Percentiles rank a stretch among this genome's conserved stretches.
Evolutionary conservation across 2,329 filamentous ascomycete genomes (phyloP).

Genomic region (Harringtonia aguacate): DNA sequence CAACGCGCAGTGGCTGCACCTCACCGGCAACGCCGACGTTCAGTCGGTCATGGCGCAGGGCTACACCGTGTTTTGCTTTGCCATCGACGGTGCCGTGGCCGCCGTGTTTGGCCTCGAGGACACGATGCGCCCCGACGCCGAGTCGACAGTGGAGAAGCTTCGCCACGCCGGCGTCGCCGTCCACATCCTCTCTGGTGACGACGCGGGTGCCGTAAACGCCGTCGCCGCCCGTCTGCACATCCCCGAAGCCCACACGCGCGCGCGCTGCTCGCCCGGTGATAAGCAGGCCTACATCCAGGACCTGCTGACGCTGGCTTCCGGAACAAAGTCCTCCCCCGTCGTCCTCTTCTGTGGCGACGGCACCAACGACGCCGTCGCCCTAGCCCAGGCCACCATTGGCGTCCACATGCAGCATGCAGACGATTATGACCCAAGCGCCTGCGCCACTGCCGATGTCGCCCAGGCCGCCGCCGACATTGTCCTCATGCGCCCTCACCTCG

Average conservation of each 20-base stretch:
- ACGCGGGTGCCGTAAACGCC: conserved; percentile 33
- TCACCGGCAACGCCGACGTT: conserved; percentile 21
- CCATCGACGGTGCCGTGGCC: conserved; percentile 21
- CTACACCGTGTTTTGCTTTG: conserved; percentile 37
- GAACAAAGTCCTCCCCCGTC: conserved; percentile 19
- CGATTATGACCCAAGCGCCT: conserved; percentile 30
- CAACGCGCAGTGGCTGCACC: conserved; percentile 36
- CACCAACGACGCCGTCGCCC: conserved; percentile 66
- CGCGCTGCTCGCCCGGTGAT: conserved; percentile 32
- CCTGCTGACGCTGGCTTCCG: conserved; percentile 18
- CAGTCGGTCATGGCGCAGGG: conserved; percentile 23
- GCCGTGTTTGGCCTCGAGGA: conserved; percentile 38
- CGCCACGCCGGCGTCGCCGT: conserved; percentile 27
- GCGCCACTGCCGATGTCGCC: conserved; percentile 50
- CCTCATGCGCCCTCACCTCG: conserved; percentile 45
- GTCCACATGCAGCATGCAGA: conserved; percentile 49
- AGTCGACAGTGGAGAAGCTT: conserved; percentile 22
- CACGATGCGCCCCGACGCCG: conserved; percentile 31
- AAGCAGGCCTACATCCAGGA: conserved; percentile 33
- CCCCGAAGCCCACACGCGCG: conserved; percentile 22
- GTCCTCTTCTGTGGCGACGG: conserved; percentile 69
- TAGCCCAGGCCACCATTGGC: conserved; percentile 61
- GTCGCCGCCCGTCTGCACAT: conserved; percentile 31
- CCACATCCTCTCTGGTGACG: conserved; percentile 42
- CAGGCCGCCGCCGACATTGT: conserved; percentile 58